Base-by-base conservation (phyloP, 1,284 basidiomycete species). In the Anthracocystis walkeri region DNA sequence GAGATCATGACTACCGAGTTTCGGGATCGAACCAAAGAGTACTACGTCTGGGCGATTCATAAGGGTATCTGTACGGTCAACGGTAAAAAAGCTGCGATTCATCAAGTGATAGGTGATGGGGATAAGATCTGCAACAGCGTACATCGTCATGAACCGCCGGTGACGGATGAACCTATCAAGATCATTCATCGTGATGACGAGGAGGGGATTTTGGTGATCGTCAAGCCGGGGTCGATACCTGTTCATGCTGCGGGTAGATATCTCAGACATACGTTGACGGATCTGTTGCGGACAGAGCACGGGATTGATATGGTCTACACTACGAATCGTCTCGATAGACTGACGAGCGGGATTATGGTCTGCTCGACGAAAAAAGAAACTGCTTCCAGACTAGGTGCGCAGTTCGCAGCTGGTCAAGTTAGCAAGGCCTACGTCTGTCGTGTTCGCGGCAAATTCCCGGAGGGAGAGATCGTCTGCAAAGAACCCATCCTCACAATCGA, bases 281-380 rank as follows among this genome's bases (percentile, higher is more conserved):
- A 95, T 83, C 92, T 98, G 38, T 88, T 99, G 42, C 90, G 92
- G 79, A 87, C 90, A 51, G 95, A 98, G 65, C 92, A 94, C 79
- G 92, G 92, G 1, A 91, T 92, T 67, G 87, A 90, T 55, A 92
- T 92, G 81, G 90, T 92, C 31, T 94, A 93, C 85, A 92, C 96
- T 65, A 92, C 95, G 42, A 99, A 99, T 84, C 90, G 97, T 52
- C 88, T 99, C 50, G 97, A 99, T 86, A 89, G 97, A 54, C 88
- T 99, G 20, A 99, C 97, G 0, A 96, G 94, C 0, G 97, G 97
- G 5, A 88, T 98, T 60, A 96, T 99, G 95, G 93, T 99, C 75
- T 89, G 97, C 58, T 93, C 94, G 0, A 88, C 95, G 14, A 91
- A 91, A 14, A 87, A 90, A 2, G 87, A 90, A 50, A 89, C 92